A percentile compares a stretch with the other conserved stretches of the same genome.
Evolutionary conservation across 2,329 filamentous ascomycete species (phyloP).

Genomic region (Colletotrichum navitas): DNA sequence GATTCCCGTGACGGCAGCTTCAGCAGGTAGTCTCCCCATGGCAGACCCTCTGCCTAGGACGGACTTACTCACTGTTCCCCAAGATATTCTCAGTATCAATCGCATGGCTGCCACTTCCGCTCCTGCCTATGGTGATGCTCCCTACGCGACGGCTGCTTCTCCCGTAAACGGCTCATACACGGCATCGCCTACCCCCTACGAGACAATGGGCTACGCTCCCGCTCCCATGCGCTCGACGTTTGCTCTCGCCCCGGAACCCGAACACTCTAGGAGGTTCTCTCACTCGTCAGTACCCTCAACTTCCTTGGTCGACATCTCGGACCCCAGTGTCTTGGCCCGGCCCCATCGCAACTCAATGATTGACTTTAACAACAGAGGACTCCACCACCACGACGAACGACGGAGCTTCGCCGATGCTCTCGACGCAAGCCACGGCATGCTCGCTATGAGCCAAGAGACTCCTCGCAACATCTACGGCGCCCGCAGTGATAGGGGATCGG

Average conservation of each 20-base stretch:
- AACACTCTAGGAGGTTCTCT: constrained; percentile 76
- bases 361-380: constrained; percentile 64
- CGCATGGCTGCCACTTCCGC: constrained; percentile 70
- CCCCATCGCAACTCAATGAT: constrained; percentile 72
- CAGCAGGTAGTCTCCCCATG: constrained; percentile 76
- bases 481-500: constrained; percentile 75
- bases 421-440: constrained; percentile 93
- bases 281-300: constrained; percentile 81
- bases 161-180: constrained; percentile 75
- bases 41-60: constrained; percentile 69
- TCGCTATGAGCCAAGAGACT: constrained; percentile 95
- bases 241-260: constrained; percentile 68
- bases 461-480: constrained; percentile 89
- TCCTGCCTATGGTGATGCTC: constrained; percentile 77
- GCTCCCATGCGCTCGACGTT: constrained; percentile 72
- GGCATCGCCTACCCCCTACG: constrained; percentile 78
- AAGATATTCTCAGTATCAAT: constrained; percentile 81
- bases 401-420: constrained; percentile 88
- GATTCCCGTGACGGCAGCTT: constrained; percentile 79
- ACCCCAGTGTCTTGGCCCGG: constrained; percentile 50
- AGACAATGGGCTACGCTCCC: constrained; percentile 80
- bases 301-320: constrained; percentile 61
- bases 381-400: constrained; percentile 63
- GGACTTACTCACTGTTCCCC: constrained; percentile 77
- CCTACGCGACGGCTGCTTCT: constrained; percentile 76